phyloP scores from a whole-genome alignment of 2,329 filamentous ascomycete species.

The Stagonosporopsis cucurbitacearum region DNA sequence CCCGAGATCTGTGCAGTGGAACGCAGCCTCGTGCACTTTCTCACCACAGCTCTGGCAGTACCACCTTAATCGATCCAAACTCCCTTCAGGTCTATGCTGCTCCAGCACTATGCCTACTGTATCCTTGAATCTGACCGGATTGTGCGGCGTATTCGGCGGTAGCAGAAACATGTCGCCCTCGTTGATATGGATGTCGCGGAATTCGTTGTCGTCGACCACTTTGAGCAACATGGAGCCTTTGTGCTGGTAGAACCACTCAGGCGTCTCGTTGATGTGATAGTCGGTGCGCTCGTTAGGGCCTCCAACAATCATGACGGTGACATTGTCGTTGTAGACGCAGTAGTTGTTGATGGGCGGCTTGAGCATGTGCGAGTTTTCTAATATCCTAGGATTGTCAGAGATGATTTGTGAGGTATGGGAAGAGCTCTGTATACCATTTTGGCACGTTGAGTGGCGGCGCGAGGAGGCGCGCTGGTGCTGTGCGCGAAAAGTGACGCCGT shows the following conservation, averaged over 20 bases:
- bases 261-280: conserved; percentile 96
- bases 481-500: conserved; percentile 38
- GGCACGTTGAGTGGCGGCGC: conserved; percentile 48
- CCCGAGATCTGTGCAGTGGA: conserved; percentile 88
- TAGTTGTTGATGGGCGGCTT: conserved; percentile 97
- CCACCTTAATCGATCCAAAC: conserved; percentile 84
- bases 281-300: conserved; percentile 95
- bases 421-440: conserved; percentile 46
- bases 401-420: no score
- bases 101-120: conserved; percentile 95
- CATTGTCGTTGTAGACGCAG: conserved; percentile 86
- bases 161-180: conserved; percentile 95
- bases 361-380: conserved; percentile 88
- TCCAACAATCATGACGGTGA: conserved; percentile 93
- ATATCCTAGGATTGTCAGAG: conserved; percentile 68
- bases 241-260: conserved; percentile 99
- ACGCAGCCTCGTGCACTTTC: conserved; percentile 83
- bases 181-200: conserved; percentile 85
- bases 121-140: conserved; percentile 89
- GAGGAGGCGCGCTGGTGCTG: conserved; percentile 29
- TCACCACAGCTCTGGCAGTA: conserved; percentile 77
- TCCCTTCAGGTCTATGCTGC: conserved; percentile 74
- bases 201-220: conserved; percentile 74
- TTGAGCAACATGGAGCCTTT: conserved; percentile 92
- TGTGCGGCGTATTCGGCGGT: conserved; percentile 93